Percentiles rank a stretch among this genome's conserved stretches.
These are phyloP conservation scores for Neoboletus subvelutipes DNA, from an alignment of 768 basidiomycete genomes.

Conservation along the genomic window DNA sequence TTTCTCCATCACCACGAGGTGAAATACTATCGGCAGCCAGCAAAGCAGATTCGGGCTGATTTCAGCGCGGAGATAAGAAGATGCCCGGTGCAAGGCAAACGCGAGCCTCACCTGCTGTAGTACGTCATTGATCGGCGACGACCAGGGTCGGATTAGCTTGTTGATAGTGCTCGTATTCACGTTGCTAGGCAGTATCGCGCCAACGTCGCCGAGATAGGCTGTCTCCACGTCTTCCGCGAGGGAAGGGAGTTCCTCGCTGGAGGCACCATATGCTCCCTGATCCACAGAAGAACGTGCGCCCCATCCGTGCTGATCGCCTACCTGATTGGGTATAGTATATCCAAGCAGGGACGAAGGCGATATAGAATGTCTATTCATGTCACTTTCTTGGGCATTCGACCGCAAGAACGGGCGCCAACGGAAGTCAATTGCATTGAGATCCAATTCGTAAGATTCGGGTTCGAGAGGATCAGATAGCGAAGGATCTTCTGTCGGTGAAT, in stretches of 20 bases:
- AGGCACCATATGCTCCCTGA: constrained; percentile 7
- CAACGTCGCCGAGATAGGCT: constrained; percentile 6
- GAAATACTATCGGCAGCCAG: constrained; percentile 3
- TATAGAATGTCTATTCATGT: neutral
- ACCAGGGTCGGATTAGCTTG: constrained; percentile 2
- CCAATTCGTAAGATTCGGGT: constrained; percentile 37
- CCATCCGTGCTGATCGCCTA: constrained; percentile 20
- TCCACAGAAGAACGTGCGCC: constrained; percentile 11
- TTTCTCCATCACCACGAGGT: constrained; percentile 21
- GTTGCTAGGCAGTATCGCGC: constrained; percentile 11
- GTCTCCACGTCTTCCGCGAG: constrained; percentile 8
- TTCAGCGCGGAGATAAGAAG: constrained; percentile 32
- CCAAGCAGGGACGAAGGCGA: constrained; percentile 2
- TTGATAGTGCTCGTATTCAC: neutral
- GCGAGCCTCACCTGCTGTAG: constrained; percentile 3
- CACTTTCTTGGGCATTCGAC: constrained; percentile 17
- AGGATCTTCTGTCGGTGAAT: constrained; percentile 53
- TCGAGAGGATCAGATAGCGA: constrained; percentile 39
- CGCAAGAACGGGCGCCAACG: constrained; percentile 53
- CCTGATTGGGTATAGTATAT: constrained; percentile 4
- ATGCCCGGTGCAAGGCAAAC: constrained; percentile 25
- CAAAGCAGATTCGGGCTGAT: constrained; percentile 5
- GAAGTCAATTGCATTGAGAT: constrained; percentile 48
- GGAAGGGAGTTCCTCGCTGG: constrained; percentile 11
- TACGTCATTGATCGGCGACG: constrained; percentile 16